Evolutionary conservation across 192 early-diverging fungal genomes (phyloP), one percentile per base, ranked within the genome.

Genomic region (Haplosporangium gracile): DNA sequence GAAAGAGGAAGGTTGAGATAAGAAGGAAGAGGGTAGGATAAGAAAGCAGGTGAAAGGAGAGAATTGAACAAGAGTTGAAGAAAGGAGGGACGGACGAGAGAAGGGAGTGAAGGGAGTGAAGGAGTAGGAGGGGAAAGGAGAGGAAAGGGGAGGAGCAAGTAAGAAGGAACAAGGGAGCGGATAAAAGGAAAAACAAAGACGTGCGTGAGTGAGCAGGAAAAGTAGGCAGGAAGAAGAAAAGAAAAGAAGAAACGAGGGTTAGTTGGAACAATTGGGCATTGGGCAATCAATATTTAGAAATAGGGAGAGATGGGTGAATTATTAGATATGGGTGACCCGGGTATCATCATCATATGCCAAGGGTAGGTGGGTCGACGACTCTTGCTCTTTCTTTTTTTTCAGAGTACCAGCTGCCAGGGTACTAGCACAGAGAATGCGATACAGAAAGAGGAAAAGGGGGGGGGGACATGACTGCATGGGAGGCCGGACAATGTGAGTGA

Each of bases 191-290:
- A 2, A 32, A 73, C 4, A 16, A 68, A n/a, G 57, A 9, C 7
- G 73, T 26, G 34, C 10, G 5, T 38, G 74, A 38, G 29, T 60
- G 36, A 63, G 72, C 20, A 60, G 55, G 63, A 43, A 49, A 47
- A 39, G 34, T 34, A 36, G 29, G n/a, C 13, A 36, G 47, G 43
- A 43, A 34, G 43, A 68, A 38, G 68, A 65, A 40, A 29, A 9
- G 24, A 55, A 57, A 55, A 75, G 39, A 40, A 57, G 20, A 75
- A 60, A 40, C 26, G 22, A 75, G 34, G 26, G 74, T 65, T 32
- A 65, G 60, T 65, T 65, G 60, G 60, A 32, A 65, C n/a, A 29
- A 26, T 32, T 65, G 60, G 13, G 60, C 60, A 65, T 65, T 65
- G 60, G 60, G 29, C 60, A 65, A 11, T 4, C 26, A 65, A 32